These are phyloP conservation scores for Amphirosellinia nigrospora DNA, from an alignment of 495 filamentous ascomycete species.

Conservation along the genomic window DNA sequence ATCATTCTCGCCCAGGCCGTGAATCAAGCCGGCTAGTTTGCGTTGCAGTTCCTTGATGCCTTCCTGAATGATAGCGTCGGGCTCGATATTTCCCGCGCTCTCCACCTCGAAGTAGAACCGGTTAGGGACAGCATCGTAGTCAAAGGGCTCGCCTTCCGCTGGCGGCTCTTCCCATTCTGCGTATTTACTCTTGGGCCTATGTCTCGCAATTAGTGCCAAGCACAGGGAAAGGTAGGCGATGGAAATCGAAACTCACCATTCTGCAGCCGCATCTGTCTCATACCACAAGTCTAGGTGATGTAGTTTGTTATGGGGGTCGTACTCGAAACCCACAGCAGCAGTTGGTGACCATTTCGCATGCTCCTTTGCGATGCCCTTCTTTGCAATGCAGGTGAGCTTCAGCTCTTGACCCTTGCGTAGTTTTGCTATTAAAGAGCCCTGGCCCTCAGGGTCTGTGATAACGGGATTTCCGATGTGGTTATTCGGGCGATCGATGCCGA, in stretches of 20 bases:
- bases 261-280: slow-evolving; percentile 78
- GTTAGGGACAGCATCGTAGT: slow-evolving; percentile 84
- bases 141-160: slow-evolving; percentile 81
- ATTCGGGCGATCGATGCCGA: slow-evolving; percentile 70
- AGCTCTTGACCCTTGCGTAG: slow-evolving; percentile 86
- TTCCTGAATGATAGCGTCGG: slow-evolving; percentile 84
- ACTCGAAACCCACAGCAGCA: slow-evolving; percentile 93
- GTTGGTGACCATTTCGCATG: slow-evolving; percentile 97
- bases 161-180: slow-evolving; percentile 84
- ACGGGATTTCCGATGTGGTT: slow-evolving; percentile 74
- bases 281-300: slow-evolving; percentile 92
- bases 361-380: slow-evolving; percentile 98
- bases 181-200: slow-evolving; percentile 85
- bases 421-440: slow-evolving; percentile 86
- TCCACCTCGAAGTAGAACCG: slow-evolving; percentile 94
- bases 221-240: slow-evolving; percentile 11
- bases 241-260: slow-evolving; percentile 75
- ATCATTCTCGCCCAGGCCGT: slow-evolving; percentile 65
- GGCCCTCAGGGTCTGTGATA: slow-evolving; percentile 79
- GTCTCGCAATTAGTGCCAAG: slow-evolving; percentile 6
- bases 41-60: slow-evolving; percentile 88
- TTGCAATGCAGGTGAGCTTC: slow-evolving; percentile 87
- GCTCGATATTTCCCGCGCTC: slow-evolving; percentile 82
- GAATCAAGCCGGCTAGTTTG: slow-evolving; percentile 86
- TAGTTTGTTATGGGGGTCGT: slow-evolving; percentile 95